Evolutionary conservation across 352 stramenopile species (phyloP), one percentile per base, ranked within the genome.

Genomic region (Phytophthora idaei): DNA sequence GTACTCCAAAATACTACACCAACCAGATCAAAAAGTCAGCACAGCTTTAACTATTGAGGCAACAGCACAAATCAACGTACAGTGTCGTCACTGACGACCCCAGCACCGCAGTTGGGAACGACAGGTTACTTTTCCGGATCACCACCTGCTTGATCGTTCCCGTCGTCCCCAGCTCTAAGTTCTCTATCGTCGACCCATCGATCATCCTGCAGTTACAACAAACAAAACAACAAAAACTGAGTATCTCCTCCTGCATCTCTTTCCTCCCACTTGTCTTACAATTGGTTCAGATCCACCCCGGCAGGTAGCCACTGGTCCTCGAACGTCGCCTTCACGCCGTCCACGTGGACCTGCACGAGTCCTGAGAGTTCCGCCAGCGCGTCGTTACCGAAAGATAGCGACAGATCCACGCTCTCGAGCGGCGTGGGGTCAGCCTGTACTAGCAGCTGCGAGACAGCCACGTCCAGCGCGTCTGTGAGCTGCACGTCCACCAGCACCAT

Each of bases 31-130:
- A 48, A 57, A 52, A 31, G 47, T 62, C 28, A 64, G 56, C 27
- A 49, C 34, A 37, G 45, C 12, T 11, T 12, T 29, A 39, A 49
- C 42, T 45, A 44, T 14, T 12, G 21, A 5, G 42, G 17, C 10
- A 25, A 11, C 29, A 42, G 7, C 27, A 31, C 28, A 54, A 45
- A 31, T 28, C 56, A 56, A 69, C 73, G 14, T 67, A 81, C 74
- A 81, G 42, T 52, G 66, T 70, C 25, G 45, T 63, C 5, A 81
- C 65, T 3, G 51, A 62, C 36, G 64, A 68, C 11, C 77, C 54
- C 42, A 87, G 57, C 29, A 90, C 60, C 3, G 74, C 67, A 8
- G 53, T 67, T 4, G 81, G 81, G 58, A 90, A 90, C 32, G 76
- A 69, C 47, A 89, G 14, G 45, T 76, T 85, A 42, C 66, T 80